phyloP scores from a whole-genome alignment of 2,329 filamentous ascomycete species.

The Ophiocordyceps camponoti-rufipedis region DNA sequence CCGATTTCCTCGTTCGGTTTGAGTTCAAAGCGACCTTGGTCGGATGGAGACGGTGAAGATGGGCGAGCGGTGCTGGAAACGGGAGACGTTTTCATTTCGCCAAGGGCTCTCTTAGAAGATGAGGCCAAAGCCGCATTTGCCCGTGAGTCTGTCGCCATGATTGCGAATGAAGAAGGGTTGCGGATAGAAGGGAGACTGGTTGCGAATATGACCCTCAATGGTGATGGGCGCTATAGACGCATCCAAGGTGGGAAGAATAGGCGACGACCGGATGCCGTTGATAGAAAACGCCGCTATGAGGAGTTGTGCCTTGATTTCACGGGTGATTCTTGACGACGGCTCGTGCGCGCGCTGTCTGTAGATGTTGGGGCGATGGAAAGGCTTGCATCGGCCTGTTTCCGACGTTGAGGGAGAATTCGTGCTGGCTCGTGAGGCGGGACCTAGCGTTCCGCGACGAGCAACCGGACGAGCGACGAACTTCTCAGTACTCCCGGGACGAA shows the following conservation, averaged over 20 bases:
- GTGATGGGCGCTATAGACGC: background rate
- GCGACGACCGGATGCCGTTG: background rate
- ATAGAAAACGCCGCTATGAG: background rate
- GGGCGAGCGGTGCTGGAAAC: constrained; percentile 17
- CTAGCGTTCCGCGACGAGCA: background rate
- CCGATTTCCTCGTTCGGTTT: constrained; percentile 19
- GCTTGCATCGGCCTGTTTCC: background rate
- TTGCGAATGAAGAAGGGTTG: background rate
- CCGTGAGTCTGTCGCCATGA: background rate
- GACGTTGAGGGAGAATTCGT: background rate
- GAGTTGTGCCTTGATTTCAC: background rate
- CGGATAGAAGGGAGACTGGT: background rate
- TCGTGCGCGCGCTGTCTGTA: background rate
- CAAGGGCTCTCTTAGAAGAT: constrained; percentile 14
- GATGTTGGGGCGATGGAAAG: background rate
- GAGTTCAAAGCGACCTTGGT: constrained; percentile 23
- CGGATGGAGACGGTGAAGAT: constrained; percentile 26
- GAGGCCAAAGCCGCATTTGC: background rate
- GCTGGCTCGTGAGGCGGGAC: background rate
- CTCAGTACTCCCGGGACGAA: background rate
- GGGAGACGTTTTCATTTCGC: constrained; percentile 12
- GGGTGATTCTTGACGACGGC: too few relatives aligned
- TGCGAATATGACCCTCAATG: background rate
- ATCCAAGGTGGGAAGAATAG: background rate
- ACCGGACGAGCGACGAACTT: background rate